phyloP scores from a whole-genome alignment of 768 basidiomycete genomes.

The Gymnopilus dilepis region DNA sequence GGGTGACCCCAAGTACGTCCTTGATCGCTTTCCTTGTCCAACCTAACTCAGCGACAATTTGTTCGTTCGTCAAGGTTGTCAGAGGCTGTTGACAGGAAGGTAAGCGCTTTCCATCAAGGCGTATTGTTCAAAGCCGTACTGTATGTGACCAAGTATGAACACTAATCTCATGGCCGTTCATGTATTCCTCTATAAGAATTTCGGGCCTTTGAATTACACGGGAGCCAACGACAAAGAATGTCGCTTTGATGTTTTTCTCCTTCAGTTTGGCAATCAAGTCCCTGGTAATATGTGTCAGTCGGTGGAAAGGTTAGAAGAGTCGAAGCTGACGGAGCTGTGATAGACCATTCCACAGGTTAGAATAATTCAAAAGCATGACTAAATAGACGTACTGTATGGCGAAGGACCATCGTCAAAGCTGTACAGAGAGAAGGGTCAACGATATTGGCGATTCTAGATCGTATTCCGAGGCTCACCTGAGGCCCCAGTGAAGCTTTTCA shows the following conservation, averaged over 20 bases:
- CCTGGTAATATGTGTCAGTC: constrained; percentile 36
- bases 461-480: constrained; percentile 40
- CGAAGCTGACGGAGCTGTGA: constrained; percentile 57
- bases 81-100: constrained; percentile 48
- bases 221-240: constrained; percentile 91
- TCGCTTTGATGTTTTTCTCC: constrained; percentile 66
- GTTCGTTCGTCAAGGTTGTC: constrained; percentile 73
- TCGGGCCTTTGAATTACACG: constrained; percentile 80
- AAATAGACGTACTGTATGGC: constrained; percentile 66
- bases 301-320: too few species aligned
- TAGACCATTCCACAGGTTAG: constrained; percentile 10
- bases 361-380: background rate
- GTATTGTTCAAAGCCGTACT: constrained; percentile 36
- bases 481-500: constrained; percentile 74
- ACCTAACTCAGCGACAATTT: constrained; percentile 92
- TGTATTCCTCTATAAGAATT: constrained; percentile 80
- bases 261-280: constrained; percentile 74
- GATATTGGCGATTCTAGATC: background rate
- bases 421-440: background rate
- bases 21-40: constrained; percentile 91
- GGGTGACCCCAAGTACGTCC: constrained; percentile 74
- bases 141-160: constrained; percentile 93
- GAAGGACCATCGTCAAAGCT: constrained; percentile 89
- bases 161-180: constrained; percentile 78
- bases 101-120: background rate